Conservation (phyloP, 2,329 filamentous ascomycete genomes). For the Parascedosporium putredinis region DNA sequence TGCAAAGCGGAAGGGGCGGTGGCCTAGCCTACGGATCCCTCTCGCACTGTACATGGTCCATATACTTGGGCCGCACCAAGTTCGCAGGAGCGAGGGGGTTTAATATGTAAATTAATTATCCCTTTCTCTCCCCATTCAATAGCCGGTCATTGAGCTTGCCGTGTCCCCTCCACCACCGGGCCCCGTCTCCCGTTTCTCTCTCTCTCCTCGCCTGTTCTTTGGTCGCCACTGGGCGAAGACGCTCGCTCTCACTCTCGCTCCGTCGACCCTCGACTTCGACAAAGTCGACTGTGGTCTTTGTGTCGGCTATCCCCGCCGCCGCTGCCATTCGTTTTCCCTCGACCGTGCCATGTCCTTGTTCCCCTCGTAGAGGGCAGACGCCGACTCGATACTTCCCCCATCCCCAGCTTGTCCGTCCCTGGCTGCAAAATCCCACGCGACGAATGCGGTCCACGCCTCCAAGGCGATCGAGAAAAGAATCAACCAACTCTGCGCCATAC, state of each 20-base stretch:
- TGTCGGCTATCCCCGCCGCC: not conserved
- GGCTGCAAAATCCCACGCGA: not conserved
- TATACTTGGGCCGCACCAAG: not conserved
- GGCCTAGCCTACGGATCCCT: too few relatives aligned
- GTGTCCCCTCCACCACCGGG: slow-evolving; percentile 3
- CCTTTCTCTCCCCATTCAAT: not conserved
- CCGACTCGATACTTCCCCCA: too few relatives aligned
- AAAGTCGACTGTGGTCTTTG: too few relatives aligned
- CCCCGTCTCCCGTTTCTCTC: slow-evolving; percentile 1
- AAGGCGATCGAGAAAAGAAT: not conserved
- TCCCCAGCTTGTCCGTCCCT: not conserved
- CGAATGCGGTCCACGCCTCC: not conserved
- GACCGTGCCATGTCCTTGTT: not conserved
- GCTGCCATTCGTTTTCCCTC: not conserved
- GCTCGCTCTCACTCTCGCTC: not conserved
- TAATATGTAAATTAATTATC: slow-evolving; percentile 4
- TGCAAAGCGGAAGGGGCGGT: not conserved
- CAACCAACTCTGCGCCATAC: not conserved
- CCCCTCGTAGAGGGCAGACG: not conserved
- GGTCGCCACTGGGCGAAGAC: slow-evolving; percentile 4
- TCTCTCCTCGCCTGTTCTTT: not conserved
- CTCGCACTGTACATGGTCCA: not conserved
- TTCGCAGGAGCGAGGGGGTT: not conserved
- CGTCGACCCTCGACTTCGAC: not conserved
- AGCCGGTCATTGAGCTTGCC: slow-evolving; percentile 2